Base-by-base conservation (phyloP, 1,284 basidiomycete species). In the Rhizopogon hawkerae region DNA sequence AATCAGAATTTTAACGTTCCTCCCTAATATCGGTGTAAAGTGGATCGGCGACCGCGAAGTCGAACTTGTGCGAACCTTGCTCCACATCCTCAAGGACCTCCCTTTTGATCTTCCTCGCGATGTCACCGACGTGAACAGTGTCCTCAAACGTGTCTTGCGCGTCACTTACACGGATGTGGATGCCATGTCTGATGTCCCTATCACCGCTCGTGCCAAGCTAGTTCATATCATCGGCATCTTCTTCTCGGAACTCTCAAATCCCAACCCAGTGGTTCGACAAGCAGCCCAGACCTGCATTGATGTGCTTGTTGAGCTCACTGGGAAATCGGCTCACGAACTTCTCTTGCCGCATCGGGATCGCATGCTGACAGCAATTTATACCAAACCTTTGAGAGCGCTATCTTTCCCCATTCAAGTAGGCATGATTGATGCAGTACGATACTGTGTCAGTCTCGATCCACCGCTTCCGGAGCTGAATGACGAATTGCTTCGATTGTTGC, bases 391-490 rank as follows among this genome's bases (percentile, higher is more conserved):
- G n/a, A 79, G 96, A 49, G 96, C 96, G 0, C 77, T 99, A 14
- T 93, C 94, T 1, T 95, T 98, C 63, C 79, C 89, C 11, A 92
- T 95, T 66, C 96, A 99, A 67, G 97, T 98, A 50, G 96, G 94
- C 29, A 93, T 98, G 78, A 94, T 99, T 51, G 96, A 98, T 62
- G 93, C 93, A 9, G 84, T 99, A 54, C 89, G 94, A 14, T 99
- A 94, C 65, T 90, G 91, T 62, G 78, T 95, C 52, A 85, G 81
- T 57, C 73, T 89, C 33, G 80, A 86, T 36, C 92, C 93, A 9
- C 88, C 90, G 1, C 76, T 97, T 33, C 84, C 92, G 1, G 92
- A 94, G 59, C 76, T 92, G 47, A 92, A 90, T 57, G 93, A 97
- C 50, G 92, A 97, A 67, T 81, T 98, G 41, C 77, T 94, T 51